A percentile compares a stretch with the other conserved stretches of the same genome.
These are phyloP conservation scores for Dothistroma septosporum DNA, from an alignment of 2,329 filamentous ascomycete species.

Conservation along the genomic window DNA sequence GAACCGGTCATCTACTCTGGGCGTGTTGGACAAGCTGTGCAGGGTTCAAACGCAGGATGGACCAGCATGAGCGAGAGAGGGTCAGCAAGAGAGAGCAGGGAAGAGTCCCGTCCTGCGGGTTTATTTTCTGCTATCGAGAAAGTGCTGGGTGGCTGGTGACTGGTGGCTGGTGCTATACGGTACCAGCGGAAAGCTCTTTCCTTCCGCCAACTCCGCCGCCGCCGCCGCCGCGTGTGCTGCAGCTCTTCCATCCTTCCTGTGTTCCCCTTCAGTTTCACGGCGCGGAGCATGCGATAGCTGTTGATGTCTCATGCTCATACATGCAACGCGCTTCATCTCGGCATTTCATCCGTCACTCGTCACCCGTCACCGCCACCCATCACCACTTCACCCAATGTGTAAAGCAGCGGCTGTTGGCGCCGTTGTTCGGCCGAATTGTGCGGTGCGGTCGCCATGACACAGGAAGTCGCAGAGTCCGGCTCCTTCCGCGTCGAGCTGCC, in stretches of 20 bases:
- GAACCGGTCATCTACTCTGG: background rate
- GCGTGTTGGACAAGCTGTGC: background rate
- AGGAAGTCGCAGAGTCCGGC: background rate
- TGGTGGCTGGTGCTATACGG: background rate
- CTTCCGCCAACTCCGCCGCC: too few species aligned
- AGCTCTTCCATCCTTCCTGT: background rate
- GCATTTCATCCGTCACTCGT: too few species aligned
- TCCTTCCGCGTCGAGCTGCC: background rate
- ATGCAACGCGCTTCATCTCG: background rate
- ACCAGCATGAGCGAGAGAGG: too few species aligned
- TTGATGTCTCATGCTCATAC: too few species aligned
- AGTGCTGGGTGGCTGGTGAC: background rate
- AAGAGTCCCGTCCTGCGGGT: background rate
- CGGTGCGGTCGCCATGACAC: background rate
- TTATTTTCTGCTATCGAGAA: background rate
- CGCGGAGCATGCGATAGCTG: background rate
- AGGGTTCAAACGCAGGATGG: background rate
- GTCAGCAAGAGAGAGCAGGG: background rate
- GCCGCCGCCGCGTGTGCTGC: background rate
- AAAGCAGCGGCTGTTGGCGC: background rate
- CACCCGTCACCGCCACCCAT: background rate
- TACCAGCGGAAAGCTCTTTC: background rate
- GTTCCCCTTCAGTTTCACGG: background rate
- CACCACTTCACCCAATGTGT: background rate
- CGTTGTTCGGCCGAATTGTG: background rate